Evolutionary conservation across 2,329 filamentous ascomycete species (phyloP).

Genomic region (Lecanosticta acicola): DNA sequence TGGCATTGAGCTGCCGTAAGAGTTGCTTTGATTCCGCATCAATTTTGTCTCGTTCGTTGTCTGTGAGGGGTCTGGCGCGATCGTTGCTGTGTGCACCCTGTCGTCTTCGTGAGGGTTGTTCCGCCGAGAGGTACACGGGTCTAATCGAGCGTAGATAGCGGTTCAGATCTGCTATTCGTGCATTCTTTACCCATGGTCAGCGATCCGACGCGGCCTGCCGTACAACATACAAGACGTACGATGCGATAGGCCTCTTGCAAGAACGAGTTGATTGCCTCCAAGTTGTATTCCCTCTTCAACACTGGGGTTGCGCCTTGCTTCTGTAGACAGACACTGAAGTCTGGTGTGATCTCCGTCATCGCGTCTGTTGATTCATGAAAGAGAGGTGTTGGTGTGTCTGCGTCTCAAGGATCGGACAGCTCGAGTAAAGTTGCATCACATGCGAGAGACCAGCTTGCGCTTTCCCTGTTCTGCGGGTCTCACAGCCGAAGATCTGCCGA

Average conservation of each 20-base stretch:
- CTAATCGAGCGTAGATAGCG: constrained; percentile 76
- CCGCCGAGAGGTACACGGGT: constrained; percentile 83
- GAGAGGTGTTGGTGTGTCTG: background rate
- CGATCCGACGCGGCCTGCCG: constrained; percentile 11
- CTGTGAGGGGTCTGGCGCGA: constrained; percentile 58
- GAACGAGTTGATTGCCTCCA: constrained; percentile 66
- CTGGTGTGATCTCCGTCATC: constrained; percentile 57
- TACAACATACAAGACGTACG: constrained; percentile 49
- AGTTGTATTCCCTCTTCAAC: constrained; percentile 38
- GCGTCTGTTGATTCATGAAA: background rate
- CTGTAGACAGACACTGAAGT: constrained; percentile 63
- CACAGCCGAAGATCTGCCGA: background rate
- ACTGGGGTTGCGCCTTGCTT: constrained; percentile 49
- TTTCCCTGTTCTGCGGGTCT: background rate
- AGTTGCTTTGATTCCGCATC: constrained; percentile 82
- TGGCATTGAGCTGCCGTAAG: constrained; percentile 75
- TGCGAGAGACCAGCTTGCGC: background rate
- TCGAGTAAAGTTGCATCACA: background rate
- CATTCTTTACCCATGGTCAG: constrained; percentile 56
- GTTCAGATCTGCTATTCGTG: constrained; percentile 75
- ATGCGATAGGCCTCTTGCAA: constrained; percentile 92
- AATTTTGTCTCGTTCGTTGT: constrained; percentile 77
- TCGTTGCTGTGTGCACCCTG: constrained; percentile 27
- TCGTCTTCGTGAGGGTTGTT: constrained; percentile 52
- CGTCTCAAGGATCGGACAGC: background rate